These are phyloP conservation scores for Kazachstania viticola DNA, from an alignment of 805 yeast species.

Conservation along the genomic window DNA sequence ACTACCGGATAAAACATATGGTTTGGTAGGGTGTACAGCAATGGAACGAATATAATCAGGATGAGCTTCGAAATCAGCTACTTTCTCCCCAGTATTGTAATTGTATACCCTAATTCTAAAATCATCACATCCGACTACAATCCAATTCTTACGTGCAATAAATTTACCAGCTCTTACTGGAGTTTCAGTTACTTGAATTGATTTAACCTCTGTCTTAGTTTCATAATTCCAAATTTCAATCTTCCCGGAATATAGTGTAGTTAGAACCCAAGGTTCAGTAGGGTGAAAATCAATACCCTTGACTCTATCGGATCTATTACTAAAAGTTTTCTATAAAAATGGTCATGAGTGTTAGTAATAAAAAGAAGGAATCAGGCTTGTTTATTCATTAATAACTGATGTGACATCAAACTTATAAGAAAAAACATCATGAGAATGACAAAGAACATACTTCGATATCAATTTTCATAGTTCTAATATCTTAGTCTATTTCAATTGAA, in stretches of 20 bases:
- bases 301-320: constrained; percentile 90
- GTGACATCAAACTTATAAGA: too few species aligned
- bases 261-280: constrained; percentile 90
- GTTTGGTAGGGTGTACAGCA: constrained; percentile 90
- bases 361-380: too few species aligned
- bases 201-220: constrained; percentile 65
- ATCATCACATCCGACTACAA: constrained; percentile 92
- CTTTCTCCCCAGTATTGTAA: constrained; percentile 89
- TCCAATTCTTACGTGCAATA: constrained; percentile 94
- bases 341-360: neutral
- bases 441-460: constrained; percentile 19
- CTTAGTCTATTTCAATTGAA: too few species aligned
- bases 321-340: constrained; percentile 38
- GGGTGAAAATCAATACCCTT: constrained; percentile 98
- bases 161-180: constrained; percentile 95
- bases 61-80: constrained; percentile 94
- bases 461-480: constrained; percentile 24
- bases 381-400: too few species aligned
- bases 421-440: neutral
- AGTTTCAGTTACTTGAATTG: constrained; percentile 88
- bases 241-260: constrained; percentile 73
- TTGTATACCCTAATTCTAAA: constrained; percentile 88
- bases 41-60: constrained; percentile 91
- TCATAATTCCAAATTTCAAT: constrained; percentile 93
- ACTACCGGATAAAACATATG: constrained; percentile 76